A percentile compares a stretch with the other conserved stretches of the same genome.
These are phyloP conservation scores for Cronartium ribicola DNA, from an alignment of 1,284 basidiomycete genomes.

Conservation along the genomic window DNA sequence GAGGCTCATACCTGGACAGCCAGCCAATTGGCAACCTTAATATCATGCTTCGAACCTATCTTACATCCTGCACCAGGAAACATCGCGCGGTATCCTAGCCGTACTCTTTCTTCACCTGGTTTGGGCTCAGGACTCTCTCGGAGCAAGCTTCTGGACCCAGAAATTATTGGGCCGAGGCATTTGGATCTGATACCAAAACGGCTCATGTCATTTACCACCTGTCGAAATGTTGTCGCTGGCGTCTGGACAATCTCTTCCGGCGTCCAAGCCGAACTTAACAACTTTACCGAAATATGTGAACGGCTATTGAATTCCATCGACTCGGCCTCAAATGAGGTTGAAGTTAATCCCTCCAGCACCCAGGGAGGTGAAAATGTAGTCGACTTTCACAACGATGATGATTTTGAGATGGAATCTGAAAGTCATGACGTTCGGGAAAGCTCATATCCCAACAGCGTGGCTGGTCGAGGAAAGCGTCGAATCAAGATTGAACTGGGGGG, in stretches of 20 bases:
- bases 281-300: conserved; percentile 30
- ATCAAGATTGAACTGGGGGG: conserved; percentile 23
- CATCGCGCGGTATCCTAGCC: not conserved
- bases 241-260: conserved; percentile 16
- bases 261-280: conserved; percentile 12
- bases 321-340: not conserved
- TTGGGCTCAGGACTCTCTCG: conserved; percentile 24
- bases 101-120: conserved; percentile 18
- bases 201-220: not conserved
- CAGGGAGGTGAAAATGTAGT: conserved; percentile 19
- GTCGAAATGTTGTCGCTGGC: not conserved
- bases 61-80: not conserved
- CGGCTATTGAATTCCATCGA: conserved; percentile 16
- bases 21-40: conserved; percentile 18
- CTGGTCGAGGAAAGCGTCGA: conserved; percentile 11
- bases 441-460: not conserved
- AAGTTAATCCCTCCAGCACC: conserved; percentile 18
- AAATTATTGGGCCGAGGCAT: not conserved
- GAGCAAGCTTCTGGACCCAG: conserved; percentile 3
- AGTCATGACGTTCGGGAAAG: not conserved
- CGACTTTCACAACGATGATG: conserved; percentile 34
- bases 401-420: not conserved
- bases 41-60: conserved; percentile 36
- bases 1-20: conserved; percentile 27
- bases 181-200: not conserved